phyloP scores from a whole-genome alignment of 768 basidiomycete species.

The Termitomyces eurrhizus region DNA sequence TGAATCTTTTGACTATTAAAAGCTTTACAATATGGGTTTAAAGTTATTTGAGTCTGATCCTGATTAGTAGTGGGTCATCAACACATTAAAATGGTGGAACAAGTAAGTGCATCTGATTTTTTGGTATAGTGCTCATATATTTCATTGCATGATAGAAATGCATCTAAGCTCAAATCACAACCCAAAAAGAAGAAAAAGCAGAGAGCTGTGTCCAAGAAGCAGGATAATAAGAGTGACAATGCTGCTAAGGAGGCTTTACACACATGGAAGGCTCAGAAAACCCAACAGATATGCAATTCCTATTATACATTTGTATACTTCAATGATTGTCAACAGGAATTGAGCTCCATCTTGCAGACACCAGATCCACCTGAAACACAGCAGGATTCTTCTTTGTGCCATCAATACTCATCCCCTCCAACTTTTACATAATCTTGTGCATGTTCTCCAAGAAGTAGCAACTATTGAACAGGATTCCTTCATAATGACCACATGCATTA shows the following conservation, averaged over 20 bases:
- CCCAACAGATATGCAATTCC: background rate
- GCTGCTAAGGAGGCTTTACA: no score
- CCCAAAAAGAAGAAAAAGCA: no score
- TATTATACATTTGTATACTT: background rate
- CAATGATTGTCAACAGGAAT: background rate
- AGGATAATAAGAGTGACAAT: no score
- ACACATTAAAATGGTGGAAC: background rate
- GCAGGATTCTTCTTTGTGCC: no score
- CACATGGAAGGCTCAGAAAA: background rate
- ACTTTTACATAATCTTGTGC: no score
- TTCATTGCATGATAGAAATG: background rate
- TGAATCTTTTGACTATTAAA: background rate
- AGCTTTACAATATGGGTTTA: background rate
- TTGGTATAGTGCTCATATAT: background rate
- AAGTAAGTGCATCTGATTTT: background rate
- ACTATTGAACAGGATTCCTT: no score
- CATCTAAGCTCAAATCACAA: background rate
- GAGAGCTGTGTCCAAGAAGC: no score
- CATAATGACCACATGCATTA: no score
- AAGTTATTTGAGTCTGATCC: background rate
- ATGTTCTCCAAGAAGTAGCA: background rate
- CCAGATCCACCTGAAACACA: no score
- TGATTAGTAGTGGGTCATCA: background rate
- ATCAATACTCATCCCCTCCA: no score
- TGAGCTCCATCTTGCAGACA: background rate